Evolutionary conservation across 768 basidiomycete species (phyloP), one percentile per base, ranked within the genome.

Genomic region (Tricholoma sp.): DNA sequence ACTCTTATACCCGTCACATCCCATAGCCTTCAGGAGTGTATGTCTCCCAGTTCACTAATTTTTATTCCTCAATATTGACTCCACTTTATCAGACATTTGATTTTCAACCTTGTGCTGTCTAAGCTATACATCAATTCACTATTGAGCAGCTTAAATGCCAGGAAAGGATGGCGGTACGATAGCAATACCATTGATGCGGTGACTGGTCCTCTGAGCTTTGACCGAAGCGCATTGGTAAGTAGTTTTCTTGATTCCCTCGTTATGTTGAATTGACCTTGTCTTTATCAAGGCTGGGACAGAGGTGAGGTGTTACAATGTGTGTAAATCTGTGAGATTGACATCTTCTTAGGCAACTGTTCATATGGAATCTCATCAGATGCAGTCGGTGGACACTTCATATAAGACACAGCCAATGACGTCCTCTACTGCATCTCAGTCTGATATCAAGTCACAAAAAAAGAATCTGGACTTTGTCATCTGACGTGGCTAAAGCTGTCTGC

Each of bases 41-140:
- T 52, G 62, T 63, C 10, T 31, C 17, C n/a, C n/a, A 6, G n/a
- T 24, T 13, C 32, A n/a, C 12, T 7, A 7, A 31, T 2, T 7
- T 49, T 9, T 10, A 10, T 24, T 41, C 24, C 9, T 44, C 24
- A 7, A 32, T 17, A 18, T 45, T 36, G 17, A 42, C 41, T 20
- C 20, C 15, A 28, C 18, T 41, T 32, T 18, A 32, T 8, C 56
- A 75, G 74, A 36, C 71, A 76, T 59, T 63, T 76, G 3, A 62
- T 70, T 12, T 73, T 75, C 63, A 73, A 72, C 62, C 67, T 75
- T 48, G 68, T 68, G 6, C 69, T 76, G 13, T 68, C 72, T 41
- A 76, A 76, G 61, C 63, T 78, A 8, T 74, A 75, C 60, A 72
- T 73, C 18, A 76, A 75, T 63, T 71, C 71, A 1, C 64, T 76